Evolutionary conservation across 768 basidiomycete genomes (phyloP).

Genomic region (Leccinum broughii): DNA sequence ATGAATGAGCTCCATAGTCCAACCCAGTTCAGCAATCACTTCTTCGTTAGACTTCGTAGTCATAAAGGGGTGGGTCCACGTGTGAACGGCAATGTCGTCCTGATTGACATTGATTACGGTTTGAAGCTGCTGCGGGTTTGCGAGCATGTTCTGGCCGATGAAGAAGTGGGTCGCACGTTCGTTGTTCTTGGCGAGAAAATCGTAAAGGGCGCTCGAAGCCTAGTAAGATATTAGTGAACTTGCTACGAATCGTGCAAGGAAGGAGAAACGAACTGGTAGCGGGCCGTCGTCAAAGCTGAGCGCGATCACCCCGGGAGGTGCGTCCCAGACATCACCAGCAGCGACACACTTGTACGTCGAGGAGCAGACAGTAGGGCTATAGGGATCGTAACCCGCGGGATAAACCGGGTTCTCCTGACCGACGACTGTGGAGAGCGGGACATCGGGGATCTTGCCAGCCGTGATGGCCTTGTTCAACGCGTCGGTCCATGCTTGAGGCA

Average conservation of each 20-base stretch:
- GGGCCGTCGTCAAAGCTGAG: slow-evolving; percentile 85
- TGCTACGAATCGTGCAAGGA: slow-evolving; percentile 1
- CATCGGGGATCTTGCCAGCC: slow-evolving; percentile 71
- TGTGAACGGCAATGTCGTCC: slow-evolving; percentile 46
- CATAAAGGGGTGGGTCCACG: slow-evolving; percentile 79
- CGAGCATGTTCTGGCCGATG: slow-evolving; percentile 78
- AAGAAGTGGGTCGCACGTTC: slow-evolving; percentile 84
- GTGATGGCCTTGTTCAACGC: slow-evolving; percentile 67
- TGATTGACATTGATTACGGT: slow-evolving; percentile 43
- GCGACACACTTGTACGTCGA: slow-evolving; percentile 68
- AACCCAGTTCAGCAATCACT: slow-evolving; percentile 73
- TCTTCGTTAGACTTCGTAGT: slow-evolving; percentile 70
- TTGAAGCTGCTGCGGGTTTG: slow-evolving; percentile 55
- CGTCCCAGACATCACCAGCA: slow-evolving; percentile 71
- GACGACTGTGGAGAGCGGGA: slow-evolving; percentile 49
- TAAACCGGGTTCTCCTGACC: slow-evolving; percentile 38
- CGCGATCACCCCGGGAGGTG: slow-evolving; percentile 66
- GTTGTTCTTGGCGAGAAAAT: slow-evolving; percentile 67
- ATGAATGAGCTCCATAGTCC: slow-evolving; percentile 76
- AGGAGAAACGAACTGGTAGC: slow-evolving; percentile 37
- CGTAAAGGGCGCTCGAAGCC: slow-evolving; percentile 51
- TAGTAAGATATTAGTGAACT: slow-evolving; percentile 19
- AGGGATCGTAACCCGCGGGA: slow-evolving; percentile 40
- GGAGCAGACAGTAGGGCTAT: slow-evolving; percentile 65
- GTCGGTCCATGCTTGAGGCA: slow-evolving; percentile 72